These are phyloP conservation scores for Phytophthora pini DNA, from an alignment of 352 stramenopile genomes.

Conservation along the genomic window DNA sequence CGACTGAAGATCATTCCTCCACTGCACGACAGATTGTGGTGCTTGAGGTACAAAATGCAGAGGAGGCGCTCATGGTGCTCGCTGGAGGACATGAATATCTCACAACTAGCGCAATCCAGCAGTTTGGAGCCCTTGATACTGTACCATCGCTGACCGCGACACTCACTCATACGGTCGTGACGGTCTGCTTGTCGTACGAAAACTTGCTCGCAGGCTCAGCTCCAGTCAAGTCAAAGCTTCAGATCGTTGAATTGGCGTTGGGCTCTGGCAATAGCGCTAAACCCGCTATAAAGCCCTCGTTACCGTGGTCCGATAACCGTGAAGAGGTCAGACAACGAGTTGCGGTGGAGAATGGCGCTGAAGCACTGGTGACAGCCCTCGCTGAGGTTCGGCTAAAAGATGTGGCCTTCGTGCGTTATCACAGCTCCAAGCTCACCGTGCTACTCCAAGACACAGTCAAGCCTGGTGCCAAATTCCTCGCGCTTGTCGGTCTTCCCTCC, in stretches of 20 bases:
- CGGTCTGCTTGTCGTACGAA: conserved; percentile 64
- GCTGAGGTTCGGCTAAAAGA: conserved; percentile 59
- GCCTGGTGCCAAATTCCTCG: conserved; percentile 60
- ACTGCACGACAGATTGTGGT: conserved; percentile 50
- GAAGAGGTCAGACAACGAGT: conserved; percentile 57
- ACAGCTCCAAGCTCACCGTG: conserved; percentile 83
- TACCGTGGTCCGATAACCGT: conserved; percentile 42
- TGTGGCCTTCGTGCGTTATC: conserved; percentile 72
- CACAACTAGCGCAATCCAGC: conserved; percentile 20
- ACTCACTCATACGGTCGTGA: conserved; percentile 74
- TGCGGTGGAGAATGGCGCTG: conserved; percentile 61
- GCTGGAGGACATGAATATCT: conserved; percentile 59
- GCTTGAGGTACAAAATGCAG: conserved; percentile 69
- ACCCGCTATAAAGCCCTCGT: conserved; percentile 7
- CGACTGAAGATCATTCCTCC: conserved; percentile 8
- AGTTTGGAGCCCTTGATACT: conserved; percentile 27
- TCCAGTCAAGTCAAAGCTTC: conserved; percentile 65
- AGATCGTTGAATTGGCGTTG: conserved; percentile 72
- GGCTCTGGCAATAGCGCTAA: conserved; percentile 14
- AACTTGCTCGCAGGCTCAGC: conserved; percentile 46
- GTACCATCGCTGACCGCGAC: conserved; percentile 14
- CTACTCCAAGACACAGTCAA: conserved; percentile 82
- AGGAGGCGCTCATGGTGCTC: conserved; percentile 71
- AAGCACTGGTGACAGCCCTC: conserved; percentile 61
- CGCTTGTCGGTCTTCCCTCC: conserved; percentile 45